These are phyloP conservation scores for Pythium periplocum DNA, from an alignment of 352 stramenopile species.

Conservation along the genomic window DNA sequence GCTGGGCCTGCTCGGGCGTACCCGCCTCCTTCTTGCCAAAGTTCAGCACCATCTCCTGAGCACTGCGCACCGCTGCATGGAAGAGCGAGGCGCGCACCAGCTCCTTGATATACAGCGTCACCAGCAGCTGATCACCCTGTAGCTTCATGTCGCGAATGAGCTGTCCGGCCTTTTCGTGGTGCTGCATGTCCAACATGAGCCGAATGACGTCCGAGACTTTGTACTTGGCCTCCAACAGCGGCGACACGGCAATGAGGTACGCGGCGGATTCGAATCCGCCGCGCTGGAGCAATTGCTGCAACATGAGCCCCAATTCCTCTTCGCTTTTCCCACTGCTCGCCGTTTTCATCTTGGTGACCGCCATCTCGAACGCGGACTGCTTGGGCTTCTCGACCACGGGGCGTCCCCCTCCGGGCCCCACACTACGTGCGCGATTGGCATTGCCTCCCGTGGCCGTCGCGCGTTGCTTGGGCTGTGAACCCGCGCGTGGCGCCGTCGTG, in stretches of 20 bases:
- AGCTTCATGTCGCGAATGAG: conserved; percentile 76
- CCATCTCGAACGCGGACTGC: conserved; percentile 23
- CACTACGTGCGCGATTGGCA: too few species aligned
- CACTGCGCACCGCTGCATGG: conserved; percentile 58
- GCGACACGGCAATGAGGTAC: conserved; percentile 54
- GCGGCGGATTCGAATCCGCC: conserved; percentile 53
- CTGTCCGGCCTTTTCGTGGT: conserved; percentile 58
- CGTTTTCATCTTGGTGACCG: conserved; percentile 30
- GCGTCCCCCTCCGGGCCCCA: too few species aligned
- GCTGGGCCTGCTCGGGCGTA: conserved; percentile 17
- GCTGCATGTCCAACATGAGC: conserved; percentile 58
- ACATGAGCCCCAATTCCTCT: conserved; percentile 41
- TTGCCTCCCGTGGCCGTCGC: not conserved
- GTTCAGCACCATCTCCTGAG: conserved; percentile 72
- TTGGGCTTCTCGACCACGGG: not conserved
- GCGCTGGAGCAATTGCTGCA: conserved; percentile 51
- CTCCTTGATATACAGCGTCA: conserved; percentile 81
- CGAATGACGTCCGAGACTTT: conserved; percentile 76
- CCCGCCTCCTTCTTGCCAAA: conserved; percentile 51
- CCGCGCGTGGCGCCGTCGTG: conserved; percentile 20
- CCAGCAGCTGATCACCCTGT: conserved; percentile 59
- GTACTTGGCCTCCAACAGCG: conserved; percentile 55
- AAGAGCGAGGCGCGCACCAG: conserved; percentile 65
- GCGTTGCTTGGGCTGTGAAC: conserved; percentile 49
- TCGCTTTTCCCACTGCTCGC: conserved; percentile 26